Percentiles rank a stretch among this genome's conserved stretches.
Evolutionary conservation across 2,329 filamentous ascomycete genomes (phyloP).

Genomic region (Cadophora luteo-olivacea): DNA sequence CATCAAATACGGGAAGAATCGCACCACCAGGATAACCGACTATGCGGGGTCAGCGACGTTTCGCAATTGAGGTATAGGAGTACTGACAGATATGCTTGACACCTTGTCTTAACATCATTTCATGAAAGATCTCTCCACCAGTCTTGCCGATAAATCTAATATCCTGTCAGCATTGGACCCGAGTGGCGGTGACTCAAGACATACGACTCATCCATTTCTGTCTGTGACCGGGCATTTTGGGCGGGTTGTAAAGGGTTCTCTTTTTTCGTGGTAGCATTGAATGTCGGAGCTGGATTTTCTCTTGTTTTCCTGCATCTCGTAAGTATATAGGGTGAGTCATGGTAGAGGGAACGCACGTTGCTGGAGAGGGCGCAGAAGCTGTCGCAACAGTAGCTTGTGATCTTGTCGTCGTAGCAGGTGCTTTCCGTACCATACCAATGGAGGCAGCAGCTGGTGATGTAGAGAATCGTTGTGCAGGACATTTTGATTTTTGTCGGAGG

Average conservation of each 20-base stretch:
- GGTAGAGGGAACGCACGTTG: slow-evolving; percentile 32
- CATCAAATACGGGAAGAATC: slow-evolving; percentile 97
- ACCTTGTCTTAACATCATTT: slow-evolving; percentile 94
- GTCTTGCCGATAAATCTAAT: slow-evolving; percentile 88
- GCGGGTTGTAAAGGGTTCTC: slow-evolving; percentile 72
- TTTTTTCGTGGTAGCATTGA: slow-evolving; percentile 55
- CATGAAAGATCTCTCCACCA: slow-evolving; percentile 96
- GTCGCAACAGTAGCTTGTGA: slow-evolving; percentile 58
- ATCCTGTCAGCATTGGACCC: slow-evolving; percentile 24
- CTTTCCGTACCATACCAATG: slow-evolving; percentile 45
- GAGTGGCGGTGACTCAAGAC: slow-evolving; percentile 46
- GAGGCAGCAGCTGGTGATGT: slow-evolving; percentile 48
- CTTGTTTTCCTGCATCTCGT: slow-evolving; percentile 56
- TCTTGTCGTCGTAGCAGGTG: slow-evolving; percentile 50
- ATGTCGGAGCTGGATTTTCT: slow-evolving; percentile 67
- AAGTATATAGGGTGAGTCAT: slow-evolving; percentile 42
- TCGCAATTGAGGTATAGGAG: slow-evolving; percentile 16
- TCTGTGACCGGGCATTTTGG: slow-evolving; percentile 59
- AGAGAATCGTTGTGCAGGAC: slow-evolving; percentile 49
- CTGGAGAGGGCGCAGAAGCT: slow-evolving; percentile 40
- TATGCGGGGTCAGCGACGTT: slow-evolving; percentile 45
- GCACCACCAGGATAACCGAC: slow-evolving; percentile 93
- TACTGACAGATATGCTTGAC: slow-evolving; percentile 94
- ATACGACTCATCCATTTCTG: slow-evolving; percentile 82
- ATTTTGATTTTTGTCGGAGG: slow-evolving; percentile 44